Base-by-base conservation (phyloP, 148 eudicot species). In the Cornus suecica region DNA sequence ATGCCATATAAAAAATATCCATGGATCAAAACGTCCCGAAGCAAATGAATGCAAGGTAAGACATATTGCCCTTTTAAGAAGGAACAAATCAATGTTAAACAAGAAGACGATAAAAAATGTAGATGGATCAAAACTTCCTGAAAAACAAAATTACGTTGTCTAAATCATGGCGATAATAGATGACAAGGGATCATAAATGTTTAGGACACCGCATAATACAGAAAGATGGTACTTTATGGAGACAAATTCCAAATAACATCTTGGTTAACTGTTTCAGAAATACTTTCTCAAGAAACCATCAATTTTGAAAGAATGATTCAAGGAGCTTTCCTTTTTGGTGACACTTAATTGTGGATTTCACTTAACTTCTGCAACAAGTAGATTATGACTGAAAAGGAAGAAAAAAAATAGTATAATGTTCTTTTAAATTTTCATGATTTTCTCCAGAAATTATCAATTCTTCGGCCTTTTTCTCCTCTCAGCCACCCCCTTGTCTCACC, bases 1-100 rank as follows among this genome's bases (percentile, higher is more conserved):
- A 11, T 3, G 15, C 54, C 13, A 48, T 2, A 48, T 48, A 1
- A 48, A 48, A 41, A 41, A 41, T 41, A 9, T 41, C 45, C 58
- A 52, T 5, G 58, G 2, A 52, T 8, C 58, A 52, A 52, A 18
- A 52, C 15, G 13, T 52, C 58, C 45, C 45, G 9, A n/a, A n/a
- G n/a, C n/a, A 66, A 66, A 76, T 54, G 71, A 48, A 56, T 69
- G 25, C 26, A 25, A 18, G 23, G 28, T 60, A 71, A 24, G 25
- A 34, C 42, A 37, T 11, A 23, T 25, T 52, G 45, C 9, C 9
- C 9, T 41, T 41, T 41, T 41, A 9, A 41, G 45, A 41, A 41
- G 45, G 9, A 41, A 41, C 45, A 41, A 4, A 41, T 4, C 9
- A 41, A 41, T 9, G 45, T 41, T 41, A 4, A 41, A 41, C 45